Conservation (phyloP, 2,329 filamentous ascomycete species). For the Escovopsis sp. region DNA sequence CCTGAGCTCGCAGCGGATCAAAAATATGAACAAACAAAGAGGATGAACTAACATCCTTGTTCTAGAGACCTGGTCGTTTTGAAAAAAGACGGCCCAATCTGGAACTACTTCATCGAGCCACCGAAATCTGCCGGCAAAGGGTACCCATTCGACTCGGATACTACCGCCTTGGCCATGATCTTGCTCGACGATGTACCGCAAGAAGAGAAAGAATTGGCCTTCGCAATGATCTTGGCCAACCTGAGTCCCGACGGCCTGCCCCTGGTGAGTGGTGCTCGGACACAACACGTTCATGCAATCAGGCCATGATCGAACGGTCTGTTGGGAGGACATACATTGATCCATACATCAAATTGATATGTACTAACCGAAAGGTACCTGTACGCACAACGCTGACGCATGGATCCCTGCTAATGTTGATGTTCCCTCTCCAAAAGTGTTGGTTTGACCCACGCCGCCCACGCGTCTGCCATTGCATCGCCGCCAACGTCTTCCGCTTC, state of each 20-base stretch:
- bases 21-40: too few relatives aligned
- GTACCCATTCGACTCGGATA: conserved; percentile 3
- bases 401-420: background rate
- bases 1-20: too few relatives aligned
- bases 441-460: background rate
- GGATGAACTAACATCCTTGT: background rate
- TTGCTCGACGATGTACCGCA: background rate
- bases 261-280: background rate
- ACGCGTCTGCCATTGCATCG: conserved; percentile 1
- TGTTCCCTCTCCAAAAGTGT: background rate
- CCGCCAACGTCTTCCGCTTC: conserved; percentile 3
- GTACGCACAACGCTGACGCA: too few relatives aligned
- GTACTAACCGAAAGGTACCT: too few relatives aligned
- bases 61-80: conserved; percentile 2
- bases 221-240: conserved; percentile 1
- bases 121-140: background rate
- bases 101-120: conserved; percentile 3
- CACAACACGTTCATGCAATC: background rate
- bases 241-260: conserved; percentile 2
- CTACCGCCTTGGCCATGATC: conserved; percentile 3
- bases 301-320: too few relatives aligned
- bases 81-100: background rate
- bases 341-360: too few relatives aligned
- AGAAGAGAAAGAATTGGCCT: conserved; percentile 1
- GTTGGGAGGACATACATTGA: too few relatives aligned